Evolutionary conservation across 2,329 filamentous ascomycete species (phyloP).

Genomic region (Scytalidium sp.): DNA sequence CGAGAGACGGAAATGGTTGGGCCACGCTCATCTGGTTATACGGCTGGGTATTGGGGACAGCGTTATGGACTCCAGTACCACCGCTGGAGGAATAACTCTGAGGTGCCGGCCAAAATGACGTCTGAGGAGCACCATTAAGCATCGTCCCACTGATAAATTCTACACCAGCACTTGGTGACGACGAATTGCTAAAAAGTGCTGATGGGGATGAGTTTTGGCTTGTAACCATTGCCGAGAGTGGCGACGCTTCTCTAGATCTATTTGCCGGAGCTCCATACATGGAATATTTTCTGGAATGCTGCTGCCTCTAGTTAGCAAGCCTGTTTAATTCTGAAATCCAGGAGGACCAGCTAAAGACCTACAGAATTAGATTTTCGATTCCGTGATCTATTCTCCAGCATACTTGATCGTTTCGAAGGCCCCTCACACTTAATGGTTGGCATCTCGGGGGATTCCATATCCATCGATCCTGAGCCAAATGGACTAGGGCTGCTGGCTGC

Average conservation of each 20-base stretch:
- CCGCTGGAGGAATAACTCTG: conserved; percentile 13
- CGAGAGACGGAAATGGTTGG: conserved; percentile 18
- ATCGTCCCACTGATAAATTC: conserved; percentile 36
- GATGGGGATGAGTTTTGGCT: conserved; percentile 53
- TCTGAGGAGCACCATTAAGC: conserved; percentile 18
- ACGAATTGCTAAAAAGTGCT: conserved; percentile 43
- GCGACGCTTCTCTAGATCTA: conserved; percentile 52
- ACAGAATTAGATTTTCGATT: conserved; percentile 40
- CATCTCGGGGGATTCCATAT: conserved; percentile 41
- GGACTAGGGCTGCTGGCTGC: conserved; percentile 54
- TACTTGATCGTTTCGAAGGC: conserved; percentile 20
- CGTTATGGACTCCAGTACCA: background rate
- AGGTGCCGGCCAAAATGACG: conserved; percentile 30
- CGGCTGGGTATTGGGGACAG: conserved; percentile 12
- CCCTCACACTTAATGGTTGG: conserved; percentile 35
- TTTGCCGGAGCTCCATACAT: conserved; percentile 45
- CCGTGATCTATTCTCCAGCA: conserved; percentile 17
- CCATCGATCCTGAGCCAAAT: conserved; percentile 16
- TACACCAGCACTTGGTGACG: conserved; percentile 39
- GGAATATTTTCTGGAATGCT: conserved; percentile 49
- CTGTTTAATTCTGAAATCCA: background rate
- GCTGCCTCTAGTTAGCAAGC: conserved; percentile 36
- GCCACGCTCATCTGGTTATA: conserved; percentile 21
- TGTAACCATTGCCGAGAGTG: conserved; percentile 47
- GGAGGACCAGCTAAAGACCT: conserved; percentile 13